Evolutionary conservation across 176 grass and related monocot genomes (phyloP).

Genomic region (Lolium rigidum): DNA sequence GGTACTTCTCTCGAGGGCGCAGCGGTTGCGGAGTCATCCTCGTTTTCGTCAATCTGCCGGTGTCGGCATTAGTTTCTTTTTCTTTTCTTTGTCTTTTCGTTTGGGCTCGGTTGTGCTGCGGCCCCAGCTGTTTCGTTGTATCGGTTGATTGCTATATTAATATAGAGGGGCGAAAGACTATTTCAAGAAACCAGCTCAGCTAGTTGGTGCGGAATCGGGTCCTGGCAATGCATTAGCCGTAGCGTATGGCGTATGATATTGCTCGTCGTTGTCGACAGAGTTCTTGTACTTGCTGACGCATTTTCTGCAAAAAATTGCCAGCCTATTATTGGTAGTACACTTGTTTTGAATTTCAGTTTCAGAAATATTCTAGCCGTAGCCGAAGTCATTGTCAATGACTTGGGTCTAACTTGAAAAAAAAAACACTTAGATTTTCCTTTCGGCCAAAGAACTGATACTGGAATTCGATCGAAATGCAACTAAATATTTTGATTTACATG

Average conservation of each 20-base stretch:
- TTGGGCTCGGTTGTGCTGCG: too few species aligned
- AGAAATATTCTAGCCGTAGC: background rate
- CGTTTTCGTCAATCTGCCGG: too few species aligned
- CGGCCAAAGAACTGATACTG: background rate
- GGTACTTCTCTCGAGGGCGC: too few species aligned
- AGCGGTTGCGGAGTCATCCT: too few species aligned
- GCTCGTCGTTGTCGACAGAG: background rate
- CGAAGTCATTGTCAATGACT: background rate
- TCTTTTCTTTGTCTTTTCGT: too few species aligned
- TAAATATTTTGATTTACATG: background rate
- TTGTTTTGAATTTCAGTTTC: background rate
- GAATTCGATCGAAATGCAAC: background rate
- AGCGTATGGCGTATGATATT: constrained; percentile 2
- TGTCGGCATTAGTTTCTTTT: too few species aligned
- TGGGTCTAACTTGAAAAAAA: too few species aligned
- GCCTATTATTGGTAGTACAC: background rate
- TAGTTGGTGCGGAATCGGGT: constrained; percentile 28
- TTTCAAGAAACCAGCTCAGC: too few species aligned
- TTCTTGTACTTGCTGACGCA: background rate
- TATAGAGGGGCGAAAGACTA: too few species aligned
- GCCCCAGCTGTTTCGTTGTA: too few species aligned
- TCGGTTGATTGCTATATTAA: too few species aligned
- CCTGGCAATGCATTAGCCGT: constrained; percentile 26
- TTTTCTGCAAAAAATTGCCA: background rate
- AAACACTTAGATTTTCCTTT: background rate